A percentile compares a stretch with the other conserved stretches of the same genome.
phyloP scores from a whole-genome alignment of 2,329 filamentous ascomycete species.

The Sporothrix luriei region DNA sequence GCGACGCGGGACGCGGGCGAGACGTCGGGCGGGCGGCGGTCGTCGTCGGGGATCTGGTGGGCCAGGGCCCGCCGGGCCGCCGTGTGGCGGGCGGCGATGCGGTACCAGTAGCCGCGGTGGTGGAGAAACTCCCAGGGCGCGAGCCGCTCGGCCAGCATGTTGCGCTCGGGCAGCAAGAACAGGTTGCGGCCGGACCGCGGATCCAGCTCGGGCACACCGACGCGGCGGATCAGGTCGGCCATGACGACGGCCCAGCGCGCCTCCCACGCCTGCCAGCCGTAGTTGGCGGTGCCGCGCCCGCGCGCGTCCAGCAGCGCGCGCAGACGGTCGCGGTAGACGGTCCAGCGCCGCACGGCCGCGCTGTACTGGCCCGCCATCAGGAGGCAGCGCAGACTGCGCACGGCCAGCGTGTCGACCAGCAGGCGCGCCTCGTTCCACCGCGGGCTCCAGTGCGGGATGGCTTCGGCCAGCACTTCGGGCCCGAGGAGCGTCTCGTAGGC shows the following conservation, averaged over 20 bases:
- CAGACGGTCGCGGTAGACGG: conserved; percentile 72
- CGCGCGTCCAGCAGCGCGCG: conserved; percentile 77
- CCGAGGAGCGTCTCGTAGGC: conserved; percentile 83
- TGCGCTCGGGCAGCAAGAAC: conserved; percentile 62
- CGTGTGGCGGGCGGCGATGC: conserved; percentile 61
- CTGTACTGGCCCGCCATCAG: conserved; percentile 80
- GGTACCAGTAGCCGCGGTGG: conserved; percentile 69
- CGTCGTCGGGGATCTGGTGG: conserved; percentile 61
- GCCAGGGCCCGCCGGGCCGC: conserved; percentile 58
- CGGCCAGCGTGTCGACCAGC: conserved; percentile 76
- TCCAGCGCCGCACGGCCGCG: conserved; percentile 78
- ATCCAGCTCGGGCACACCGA: conserved; percentile 54
- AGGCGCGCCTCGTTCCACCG: conserved; percentile 93
- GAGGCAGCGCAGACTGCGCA: conserved; percentile 80
- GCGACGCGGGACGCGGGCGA: conserved; percentile 52
- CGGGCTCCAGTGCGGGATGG: conserved; percentile 85
- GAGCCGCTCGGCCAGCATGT: conserved; percentile 58
- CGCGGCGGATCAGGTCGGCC: conserved; percentile 61
- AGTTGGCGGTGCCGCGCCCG: conserved; percentile 83
- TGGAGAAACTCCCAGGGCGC: conserved; percentile 67
- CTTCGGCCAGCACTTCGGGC: conserved; percentile 75
- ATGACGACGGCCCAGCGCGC: conserved; percentile 68
- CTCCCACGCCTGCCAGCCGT: conserved; percentile 95
- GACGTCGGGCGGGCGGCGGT: conserved; percentile 54
- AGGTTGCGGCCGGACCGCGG: conserved; percentile 48